These are phyloP conservation scores for Eremochloa ophiuroides DNA, from an alignment of 176 grass and related monocot genomes.

Conservation along the genomic window DNA sequence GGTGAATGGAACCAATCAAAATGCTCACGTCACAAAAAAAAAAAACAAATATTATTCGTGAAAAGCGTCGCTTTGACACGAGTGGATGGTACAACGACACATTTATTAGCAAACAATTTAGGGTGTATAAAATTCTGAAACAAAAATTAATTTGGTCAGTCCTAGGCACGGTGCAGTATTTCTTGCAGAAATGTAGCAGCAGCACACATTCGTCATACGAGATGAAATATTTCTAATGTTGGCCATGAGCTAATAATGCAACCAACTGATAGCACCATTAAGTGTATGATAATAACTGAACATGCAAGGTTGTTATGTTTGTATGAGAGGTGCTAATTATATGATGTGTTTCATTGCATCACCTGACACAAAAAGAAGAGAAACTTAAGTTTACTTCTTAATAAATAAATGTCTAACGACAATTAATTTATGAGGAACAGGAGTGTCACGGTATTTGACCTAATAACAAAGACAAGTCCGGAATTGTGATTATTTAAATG, in stretches of 20 bases:
- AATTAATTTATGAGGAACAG: no score
- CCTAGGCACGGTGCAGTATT: background rate
- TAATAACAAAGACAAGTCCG: no score
- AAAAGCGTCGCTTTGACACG: background rate
- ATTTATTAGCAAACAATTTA: background rate
- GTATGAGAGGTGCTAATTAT: background rate
- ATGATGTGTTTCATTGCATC: background rate
- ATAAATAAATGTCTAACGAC: background rate
- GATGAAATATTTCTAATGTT: background rate
- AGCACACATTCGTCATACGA: background rate
- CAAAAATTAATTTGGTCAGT: background rate
- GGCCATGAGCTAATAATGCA: background rate
- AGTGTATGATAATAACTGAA: background rate
- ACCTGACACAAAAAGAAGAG: background rate
- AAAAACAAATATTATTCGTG: no score
- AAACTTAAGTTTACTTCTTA: background rate
- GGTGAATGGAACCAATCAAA: background rate
- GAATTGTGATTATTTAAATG: no score
- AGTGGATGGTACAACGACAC: no score
- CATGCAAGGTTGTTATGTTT: background rate
- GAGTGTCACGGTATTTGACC: no score
- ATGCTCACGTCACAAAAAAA: background rate
- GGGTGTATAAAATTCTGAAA: background rate
- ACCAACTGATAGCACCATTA: background rate
- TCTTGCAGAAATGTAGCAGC: background rate